These are phyloP conservation scores for Tothia fuscella DNA, from an alignment of 2,329 filamentous ascomycete species.

Conservation along the genomic window DNA sequence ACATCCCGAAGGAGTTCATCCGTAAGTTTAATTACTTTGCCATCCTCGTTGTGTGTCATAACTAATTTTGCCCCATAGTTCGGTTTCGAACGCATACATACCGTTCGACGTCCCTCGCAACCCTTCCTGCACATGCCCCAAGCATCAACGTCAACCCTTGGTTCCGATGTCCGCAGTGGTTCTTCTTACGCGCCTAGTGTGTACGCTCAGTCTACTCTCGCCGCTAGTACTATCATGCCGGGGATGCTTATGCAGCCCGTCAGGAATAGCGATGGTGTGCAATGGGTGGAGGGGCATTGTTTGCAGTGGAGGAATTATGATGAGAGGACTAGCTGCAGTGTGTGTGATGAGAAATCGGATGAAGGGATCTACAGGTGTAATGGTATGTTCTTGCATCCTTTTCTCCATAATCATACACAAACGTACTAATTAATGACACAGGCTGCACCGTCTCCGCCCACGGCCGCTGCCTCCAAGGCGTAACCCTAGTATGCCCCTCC, in stretches of 20 bases:
- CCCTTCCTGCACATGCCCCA: constrained; percentile 58
- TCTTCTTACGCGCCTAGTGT: constrained; percentile 63
- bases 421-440: constrained; percentile 15
- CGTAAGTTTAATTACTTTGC: constrained; percentile 6
- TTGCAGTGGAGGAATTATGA: constrained; percentile 55
- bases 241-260: constrained; percentile 71
- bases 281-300: constrained; percentile 80
- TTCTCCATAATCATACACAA: constrained; percentile 7
- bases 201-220: constrained; percentile 75
- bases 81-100: constrained; percentile 59
- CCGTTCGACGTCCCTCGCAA: constrained; percentile 45
- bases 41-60: constrained; percentile 15
- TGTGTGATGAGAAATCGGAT: constrained; percentile 63
- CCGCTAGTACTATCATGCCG: constrained; percentile 78
- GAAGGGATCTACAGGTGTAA: constrained; percentile 67
- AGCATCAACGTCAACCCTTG: constrained; percentile 56
- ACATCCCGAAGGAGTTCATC: constrained; percentile 82
- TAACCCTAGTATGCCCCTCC: constrained; percentile 37
- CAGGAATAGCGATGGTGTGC: constrained; percentile 62
- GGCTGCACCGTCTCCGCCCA: constrained; percentile 43
- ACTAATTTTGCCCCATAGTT: constrained; percentile 35
- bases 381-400: constrained; percentile 26
- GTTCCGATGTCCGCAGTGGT: constrained; percentile 33
- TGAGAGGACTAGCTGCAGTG: constrained; percentile 49
- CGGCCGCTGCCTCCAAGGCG: constrained; percentile 5